Evolutionary conservation across 2,329 filamentous ascomycete species (phyloP).

Genomic region (Trichoderma brevicompactum): DNA sequence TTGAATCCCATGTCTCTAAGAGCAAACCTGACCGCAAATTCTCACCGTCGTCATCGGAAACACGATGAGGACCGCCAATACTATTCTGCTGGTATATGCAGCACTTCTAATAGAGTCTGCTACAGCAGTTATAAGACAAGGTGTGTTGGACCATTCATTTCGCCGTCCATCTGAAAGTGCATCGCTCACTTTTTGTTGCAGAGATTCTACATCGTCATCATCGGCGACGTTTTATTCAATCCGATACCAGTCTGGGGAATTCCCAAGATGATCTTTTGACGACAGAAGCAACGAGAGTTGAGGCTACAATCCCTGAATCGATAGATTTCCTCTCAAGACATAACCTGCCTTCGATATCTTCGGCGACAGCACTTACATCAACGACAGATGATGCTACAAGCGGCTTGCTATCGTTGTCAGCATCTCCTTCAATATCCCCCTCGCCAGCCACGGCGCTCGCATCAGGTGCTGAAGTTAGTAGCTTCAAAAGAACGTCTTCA

Average conservation of each 20-base stretch:
- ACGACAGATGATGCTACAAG: not conserved
- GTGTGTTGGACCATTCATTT: conserved; percentile 25
- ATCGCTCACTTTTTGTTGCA: not conserved
- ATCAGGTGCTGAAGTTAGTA: not conserved
- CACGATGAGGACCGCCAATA: conserved; percentile 32
- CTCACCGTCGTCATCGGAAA: too few species aligned
- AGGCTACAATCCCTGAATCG: not conserved
- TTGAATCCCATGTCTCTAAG: not conserved
- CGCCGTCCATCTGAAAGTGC: not conserved
- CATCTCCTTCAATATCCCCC: not conserved
- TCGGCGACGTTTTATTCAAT: not conserved
- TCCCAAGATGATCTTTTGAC: not conserved
- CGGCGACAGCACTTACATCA: not conserved
- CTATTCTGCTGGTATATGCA: conserved; percentile 32
- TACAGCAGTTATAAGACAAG: conserved; percentile 29
- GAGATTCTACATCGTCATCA: conserved; percentile 15
- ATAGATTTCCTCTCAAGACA: not conserved
- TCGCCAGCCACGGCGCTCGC: not conserved
- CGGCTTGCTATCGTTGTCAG: too few species aligned
- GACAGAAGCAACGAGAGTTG: not conserved
- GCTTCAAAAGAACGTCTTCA: not conserved
- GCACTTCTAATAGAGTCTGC: conserved; percentile 28
- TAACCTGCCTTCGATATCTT: not conserved
- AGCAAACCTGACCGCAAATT: not conserved
- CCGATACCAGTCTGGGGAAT: conserved; percentile 1